Conservation (phyloP, 2,329 filamentous ascomycete species). For the Didymella pinodella region DNA sequence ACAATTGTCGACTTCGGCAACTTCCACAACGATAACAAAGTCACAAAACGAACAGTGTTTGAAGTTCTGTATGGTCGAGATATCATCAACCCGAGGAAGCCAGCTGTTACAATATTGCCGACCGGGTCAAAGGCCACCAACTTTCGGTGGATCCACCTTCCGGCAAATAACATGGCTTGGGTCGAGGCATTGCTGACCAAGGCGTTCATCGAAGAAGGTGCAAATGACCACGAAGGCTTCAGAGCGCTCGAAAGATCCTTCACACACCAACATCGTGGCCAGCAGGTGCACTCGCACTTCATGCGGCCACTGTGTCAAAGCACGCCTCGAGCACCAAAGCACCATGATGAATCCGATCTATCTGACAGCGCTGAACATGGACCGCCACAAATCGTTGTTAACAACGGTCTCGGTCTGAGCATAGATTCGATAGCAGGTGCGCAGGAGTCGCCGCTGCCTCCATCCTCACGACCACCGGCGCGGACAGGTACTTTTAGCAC, state of each 20-base stretch:
- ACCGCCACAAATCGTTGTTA: conserved; percentile 42
- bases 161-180: conserved; percentile 65
- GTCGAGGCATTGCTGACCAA: conserved; percentile 70
- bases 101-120: conserved; percentile 49
- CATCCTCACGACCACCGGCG: conserved; percentile 34
- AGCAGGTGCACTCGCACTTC: conserved; percentile 66
- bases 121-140: conserved; percentile 52
- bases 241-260: conserved; percentile 69
- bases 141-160: conserved; percentile 58
- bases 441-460: conserved; percentile 29
- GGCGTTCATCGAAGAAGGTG: conserved; percentile 68
- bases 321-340: conserved; percentile 47
- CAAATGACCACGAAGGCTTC: conserved; percentile 69
- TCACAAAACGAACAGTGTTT: conserved; percentile 43
- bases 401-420: conserved; percentile 35
- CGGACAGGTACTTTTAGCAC: conserved; percentile 44
- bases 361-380: conserved; percentile 44
- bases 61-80: conserved; percentile 49
- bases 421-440: conserved; percentile 33
- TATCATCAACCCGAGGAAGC: conserved; percentile 43
- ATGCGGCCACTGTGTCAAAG: conserved; percentile 68
- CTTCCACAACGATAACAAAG: conserved; percentile 48
- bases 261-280: conserved; percentile 67
- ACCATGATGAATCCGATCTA: conserved; percentile 45
- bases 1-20: conserved; percentile 52